phyloP scores from a whole-genome alignment of 768 basidiomycete genomes.

The Clavaria fumosa region DNA sequence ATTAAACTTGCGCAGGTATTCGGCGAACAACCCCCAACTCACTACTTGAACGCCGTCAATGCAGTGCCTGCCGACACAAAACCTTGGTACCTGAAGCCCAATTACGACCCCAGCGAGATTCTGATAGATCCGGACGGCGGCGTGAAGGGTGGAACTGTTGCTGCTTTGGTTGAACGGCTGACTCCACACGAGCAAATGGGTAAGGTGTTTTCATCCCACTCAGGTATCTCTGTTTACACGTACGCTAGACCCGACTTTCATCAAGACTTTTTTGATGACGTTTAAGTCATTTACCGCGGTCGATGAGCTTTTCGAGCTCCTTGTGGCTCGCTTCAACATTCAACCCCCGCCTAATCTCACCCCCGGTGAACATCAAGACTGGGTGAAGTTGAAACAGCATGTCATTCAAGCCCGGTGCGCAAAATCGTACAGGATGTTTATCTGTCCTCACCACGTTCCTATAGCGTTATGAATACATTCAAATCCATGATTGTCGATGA shows the following conservation, averaged over 20 bases:
- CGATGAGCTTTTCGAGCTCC: conserved; percentile 67
- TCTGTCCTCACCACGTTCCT: neutral
- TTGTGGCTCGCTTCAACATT: conserved; percentile 69
- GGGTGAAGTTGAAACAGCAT: conserved; percentile 76
- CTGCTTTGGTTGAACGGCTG: conserved; percentile 75
- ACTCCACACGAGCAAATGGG: conserved; percentile 85
- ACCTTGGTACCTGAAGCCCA: conserved; percentile 80
- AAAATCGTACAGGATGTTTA: neutral
- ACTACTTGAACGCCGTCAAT: conserved; percentile 28
- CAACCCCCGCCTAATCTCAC: conserved; percentile 54
- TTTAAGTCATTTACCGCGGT: conserved; percentile 88
- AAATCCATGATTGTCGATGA: conserved; percentile 81
- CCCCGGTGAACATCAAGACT: conserved; percentile 50
- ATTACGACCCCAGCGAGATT: conserved; percentile 68
- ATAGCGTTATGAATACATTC: conserved; percentile 78
- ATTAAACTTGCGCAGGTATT: conserved; percentile 56
- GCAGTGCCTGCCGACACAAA: conserved; percentile 28
- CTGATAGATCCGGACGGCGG: conserved; percentile 71
- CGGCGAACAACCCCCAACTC: conserved; percentile 28
- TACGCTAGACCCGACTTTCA: conserved; percentile 55
- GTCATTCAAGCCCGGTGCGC: conserved; percentile 75
- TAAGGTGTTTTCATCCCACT: conserved; percentile 17
- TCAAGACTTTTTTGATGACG: conserved; percentile 86
- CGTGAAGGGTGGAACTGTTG: conserved; percentile 75
- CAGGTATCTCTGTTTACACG: conserved; percentile 1